Evolutionary conservation across 208 protist species (phyloP).

Genomic region (Leptomonas seymouri): DNA sequence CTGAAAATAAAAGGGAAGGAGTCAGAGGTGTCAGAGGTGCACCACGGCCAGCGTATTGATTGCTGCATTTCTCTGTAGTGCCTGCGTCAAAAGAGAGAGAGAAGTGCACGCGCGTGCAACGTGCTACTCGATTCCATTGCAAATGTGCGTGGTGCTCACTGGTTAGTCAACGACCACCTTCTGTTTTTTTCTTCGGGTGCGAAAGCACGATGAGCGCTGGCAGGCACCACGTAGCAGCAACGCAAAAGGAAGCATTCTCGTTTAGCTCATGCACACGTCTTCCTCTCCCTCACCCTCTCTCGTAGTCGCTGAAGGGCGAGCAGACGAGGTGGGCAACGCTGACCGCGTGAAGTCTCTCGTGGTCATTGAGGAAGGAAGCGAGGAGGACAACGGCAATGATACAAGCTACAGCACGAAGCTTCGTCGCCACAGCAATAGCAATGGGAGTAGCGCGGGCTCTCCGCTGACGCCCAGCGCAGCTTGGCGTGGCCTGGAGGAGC

Average conservation of each 20-base stretch:
- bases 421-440: slow-evolving; percentile 1
- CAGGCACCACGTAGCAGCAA: neutral
- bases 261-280: slow-evolving; percentile 5
- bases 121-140: too few species aligned
- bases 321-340: neutral
- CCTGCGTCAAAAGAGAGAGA: too few species aligned
- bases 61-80: too few species aligned
- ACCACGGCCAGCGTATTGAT: too few species aligned
- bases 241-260: neutral
- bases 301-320: neutral
- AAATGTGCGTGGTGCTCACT: too few species aligned
- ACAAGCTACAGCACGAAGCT: neutral
- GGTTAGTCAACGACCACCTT: too few species aligned
- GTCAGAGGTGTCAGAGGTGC: too few species aligned
- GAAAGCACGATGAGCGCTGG: neutral
- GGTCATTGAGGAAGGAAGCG: neutral
- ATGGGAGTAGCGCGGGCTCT: slow-evolving; percentile 5
- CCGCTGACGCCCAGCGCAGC: slow-evolving; percentile 5
- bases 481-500: slow-evolving; percentile 2
- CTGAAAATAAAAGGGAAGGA: too few species aligned
- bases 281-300: slow-evolving; percentile 1
- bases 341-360: neutral
- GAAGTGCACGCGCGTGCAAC: too few species aligned
- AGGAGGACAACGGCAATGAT: neutral
- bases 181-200: too few species aligned